Base-by-base conservation (phyloP, 768 basidiomycete genomes). In the Rhodosporidiobolus sp. region DNA sequence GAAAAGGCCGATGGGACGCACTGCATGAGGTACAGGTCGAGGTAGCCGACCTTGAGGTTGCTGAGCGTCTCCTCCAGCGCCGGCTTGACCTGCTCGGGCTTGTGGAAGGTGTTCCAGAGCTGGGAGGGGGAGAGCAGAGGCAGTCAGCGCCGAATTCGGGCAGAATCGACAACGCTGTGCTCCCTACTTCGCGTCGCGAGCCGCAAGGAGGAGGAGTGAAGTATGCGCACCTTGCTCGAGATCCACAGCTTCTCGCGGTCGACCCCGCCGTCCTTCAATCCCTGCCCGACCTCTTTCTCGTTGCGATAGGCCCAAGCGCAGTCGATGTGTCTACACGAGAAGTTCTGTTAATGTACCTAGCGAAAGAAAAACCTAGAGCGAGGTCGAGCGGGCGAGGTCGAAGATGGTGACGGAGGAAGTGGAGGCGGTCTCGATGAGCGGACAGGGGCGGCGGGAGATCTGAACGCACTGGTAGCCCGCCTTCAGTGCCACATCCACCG, bases 21-120 rank as follows among this genome's bases (percentile, higher is more conserved):
- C 50, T 92, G 90, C 63, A 92, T 79, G 88, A 89, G 84, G 79
- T 92, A 94, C 30, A 92, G 84, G 79, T 94, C 92, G 50, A 94
- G 83, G 78, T 93, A 92, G 61, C 87, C 85, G 22, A 87, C 79
- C 6, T 88, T 88, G 57, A 94, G 86, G 77, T 89, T 87, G 59
- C 80, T 78, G 20, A 94, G 85, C 20, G 90, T 90, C 80, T 87
- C 86, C 63, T 93, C 87, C 60, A 93, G 86, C 77, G 87, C 89
- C 56, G 85, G 86, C 82, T 88, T 88, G 30, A 89, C 90, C 59
- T 84, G 79, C 8, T 85, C 84, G 4, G 89, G 88, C 68, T 84
- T 85, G 78, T 91, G 90, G 19, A 86, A 83, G 48, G 85, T 83
- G 81, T 92, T 92, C 91, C 91, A 93, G 54, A 91, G 84, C 81